Base-by-base conservation (phyloP, 441 rosid genomes). In the Euphorbia neoarborescens region DNA sequence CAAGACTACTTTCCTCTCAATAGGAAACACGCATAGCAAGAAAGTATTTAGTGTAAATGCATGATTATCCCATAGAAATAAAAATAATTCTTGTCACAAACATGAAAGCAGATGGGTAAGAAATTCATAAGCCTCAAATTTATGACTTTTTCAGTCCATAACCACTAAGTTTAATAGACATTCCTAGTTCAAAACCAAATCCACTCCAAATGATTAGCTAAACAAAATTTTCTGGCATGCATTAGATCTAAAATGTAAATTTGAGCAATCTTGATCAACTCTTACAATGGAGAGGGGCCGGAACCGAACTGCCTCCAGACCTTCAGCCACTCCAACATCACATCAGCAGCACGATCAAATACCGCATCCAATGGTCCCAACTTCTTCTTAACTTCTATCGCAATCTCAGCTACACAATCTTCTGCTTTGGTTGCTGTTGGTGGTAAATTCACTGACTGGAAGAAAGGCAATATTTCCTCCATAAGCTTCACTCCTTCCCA, bases 401-500 rank as follows among this genome's bases (percentile, higher is more conserved):
- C 92, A 66, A 94, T 77, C 82, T 87, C 96, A 28, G 70, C 70
- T 58, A 91, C 80, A 62, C 94, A 91, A 59, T 88, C 96, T 77
- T 85, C 96, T 11, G 87, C 84, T 24, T 79, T 88, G 19, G 82
- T 57, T 15, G 89, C 90, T 51, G 87, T 72, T 73, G n/a, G 71
- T 0, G 95, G 81, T 79, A 90, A 60, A 74, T 82, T 87, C 65
- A 91, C 34, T 0, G 89, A 78, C 84, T 90, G 94, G 59, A 94
- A 94, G 84, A 90, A 91, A 0, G 95, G 91, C 32, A 91, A 88
- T 32, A 91, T 85, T 71, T 88, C 91, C 86, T 94, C 99, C 97
- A 88, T 91, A 75, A 85, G 87, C 85, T 88, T 94, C 83, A 94
- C 84, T 12, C 97, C 97, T 83, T 91, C 92, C 99, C 99, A 94